Evolutionary conservation across 768 basidiomycete genomes (phyloP), one percentile per base, ranked within the genome.

Genomic region (Trametes cinnabarina): DNA sequence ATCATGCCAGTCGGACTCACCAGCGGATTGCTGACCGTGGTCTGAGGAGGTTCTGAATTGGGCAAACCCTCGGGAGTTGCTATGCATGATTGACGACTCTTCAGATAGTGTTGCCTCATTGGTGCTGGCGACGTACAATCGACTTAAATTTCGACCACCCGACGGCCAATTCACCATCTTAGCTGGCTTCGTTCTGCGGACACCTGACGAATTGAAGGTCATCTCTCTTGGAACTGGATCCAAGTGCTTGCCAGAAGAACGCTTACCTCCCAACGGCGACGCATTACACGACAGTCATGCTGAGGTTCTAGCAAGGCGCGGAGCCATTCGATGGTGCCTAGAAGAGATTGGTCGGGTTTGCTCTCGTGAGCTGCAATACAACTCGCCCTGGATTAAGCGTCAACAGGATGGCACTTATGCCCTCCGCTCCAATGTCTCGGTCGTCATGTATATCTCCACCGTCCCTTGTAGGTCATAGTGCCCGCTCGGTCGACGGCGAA

Each of bases 221-320:
- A 82, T 94, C 41, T 87, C 88, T 30, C 65, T 94, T 3, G 86
- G 81, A 0, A 90, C 92, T 22, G 94, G 95, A 11, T 88, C 89
- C 3, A 96, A 96, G 74, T 93, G 90, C 65, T 79, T 94, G 0
- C 90, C 95, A 2, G 79, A 73, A 4, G 65, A 67, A 3, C 79
- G 79, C 52, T 74, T 93, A 0, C 85, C 93, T 0, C 64, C 71
- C 5, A 75, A 77, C 26, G 95, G 95, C 0, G 92, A 96, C 66
- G 79, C 84, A 1, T 62, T 97, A 17, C 93, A 95, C 66, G 95
- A 97, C 66, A 87, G 82, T 51, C 95, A 98, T 70, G 95, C 95
- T 10, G 95, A 98, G 72, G 82, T 95, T 20, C 77, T 97, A n/a
- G 93, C 93, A 2, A 81, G 92, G 19, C 79, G 95, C 28, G 86